phyloP scores from a whole-genome alignment of 1,284 basidiomycete species.

The Boletus hoseneyae region DNA sequence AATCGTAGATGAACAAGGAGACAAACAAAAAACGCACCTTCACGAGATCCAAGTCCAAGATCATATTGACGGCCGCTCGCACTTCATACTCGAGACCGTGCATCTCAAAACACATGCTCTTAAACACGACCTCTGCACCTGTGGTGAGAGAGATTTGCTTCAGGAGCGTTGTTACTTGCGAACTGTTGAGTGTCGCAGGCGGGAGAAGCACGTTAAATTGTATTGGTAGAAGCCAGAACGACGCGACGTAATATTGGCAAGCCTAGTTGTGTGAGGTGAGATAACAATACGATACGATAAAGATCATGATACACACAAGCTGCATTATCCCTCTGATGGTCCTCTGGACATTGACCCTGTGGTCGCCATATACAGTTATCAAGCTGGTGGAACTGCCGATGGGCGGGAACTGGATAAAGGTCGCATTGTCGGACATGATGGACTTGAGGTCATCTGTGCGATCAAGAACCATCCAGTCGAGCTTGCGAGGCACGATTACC shows the following conservation, averaged over 20 bases:
- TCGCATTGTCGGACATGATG: constrained; percentile 95
- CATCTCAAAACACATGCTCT: constrained; percentile 96
- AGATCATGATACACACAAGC: constrained; percentile 58
- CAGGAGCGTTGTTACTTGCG: constrained; percentile 81
- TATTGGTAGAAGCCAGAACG: constrained; percentile 92
- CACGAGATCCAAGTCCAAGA: constrained; percentile 88
- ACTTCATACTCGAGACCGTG: constrained; percentile 96
- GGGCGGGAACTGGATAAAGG: constrained; percentile 91
- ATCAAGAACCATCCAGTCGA: constrained; percentile 98
- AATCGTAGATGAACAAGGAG: not conserved
- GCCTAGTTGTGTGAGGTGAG: constrained; percentile 51
- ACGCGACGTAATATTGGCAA: constrained; percentile 94
- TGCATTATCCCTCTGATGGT: constrained; percentile 96
- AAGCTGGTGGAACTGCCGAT: constrained; percentile 89
- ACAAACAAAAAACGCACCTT: constrained; percentile 54
- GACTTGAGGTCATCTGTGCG: constrained; percentile 86
- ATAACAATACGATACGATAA: constrained; percentile 9
- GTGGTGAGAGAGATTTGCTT: constrained; percentile 86
- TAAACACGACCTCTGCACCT: constrained; percentile 95
- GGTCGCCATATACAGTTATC: constrained; percentile 93
- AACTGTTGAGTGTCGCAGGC: constrained; percentile 76
- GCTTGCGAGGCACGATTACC: constrained; percentile 90
- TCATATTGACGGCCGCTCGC: constrained; percentile 79
- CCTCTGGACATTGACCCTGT: constrained; percentile 92
- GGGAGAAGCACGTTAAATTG: constrained; percentile 91